These are phyloP conservation scores for Furcasterigmium furcatum DNA, from an alignment of 2,329 filamentous ascomycete species.

Conservation along the genomic window DNA sequence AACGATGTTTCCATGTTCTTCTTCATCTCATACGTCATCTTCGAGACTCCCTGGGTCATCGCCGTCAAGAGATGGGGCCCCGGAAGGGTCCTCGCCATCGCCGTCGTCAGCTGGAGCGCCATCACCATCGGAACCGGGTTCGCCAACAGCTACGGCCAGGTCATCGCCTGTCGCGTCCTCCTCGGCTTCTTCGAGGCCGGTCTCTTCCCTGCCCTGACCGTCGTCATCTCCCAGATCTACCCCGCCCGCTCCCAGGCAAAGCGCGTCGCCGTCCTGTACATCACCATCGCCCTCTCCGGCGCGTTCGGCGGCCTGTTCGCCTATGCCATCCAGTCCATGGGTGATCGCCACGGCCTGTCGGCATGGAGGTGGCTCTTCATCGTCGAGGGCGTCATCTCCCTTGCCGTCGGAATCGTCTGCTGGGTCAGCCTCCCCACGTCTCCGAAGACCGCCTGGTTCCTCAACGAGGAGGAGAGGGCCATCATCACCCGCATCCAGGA, in stretches of 20 bases:
- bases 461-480: slow-evolving; percentile 32
- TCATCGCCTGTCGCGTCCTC: slow-evolving; percentile 23
- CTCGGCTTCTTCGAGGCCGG: slow-evolving; percentile 30
- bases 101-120: slow-evolving; percentile 27
- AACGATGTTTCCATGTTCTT: slow-evolving; percentile 14
- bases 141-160: slow-evolving; percentile 18
- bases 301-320: slow-evolving; percentile 24
- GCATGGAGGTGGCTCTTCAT: slow-evolving; percentile 52
- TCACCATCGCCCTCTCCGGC: slow-evolving; percentile 24
- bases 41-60: slow-evolving; percentile 25
- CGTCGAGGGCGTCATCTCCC: slow-evolving; percentile 36
- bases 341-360: slow-evolving; percentile 26
- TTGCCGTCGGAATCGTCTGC: slow-evolving; percentile 13
- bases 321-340: slow-evolving; percentile 15
- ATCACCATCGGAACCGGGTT: slow-evolving; percentile 27
- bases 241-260: slow-evolving; percentile 25
- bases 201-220: slow-evolving; percentile 24
- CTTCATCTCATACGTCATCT: slow-evolving; percentile 26
- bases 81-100: slow-evolving; percentile 17
- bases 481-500: slow-evolving; percentile 22
- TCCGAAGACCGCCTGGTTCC: slow-evolving; percentile 39
- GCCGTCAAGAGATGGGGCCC: slow-evolving; percentile 26
- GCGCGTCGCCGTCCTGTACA: slow-evolving; percentile 24
- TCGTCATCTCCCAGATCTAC: slow-evolving; percentile 29
- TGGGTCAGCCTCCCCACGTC: slow-evolving; percentile 42